phyloP scores from a whole-genome alignment of 2,329 filamentous ascomycete genomes.

The Saccharata proteae region DNA sequence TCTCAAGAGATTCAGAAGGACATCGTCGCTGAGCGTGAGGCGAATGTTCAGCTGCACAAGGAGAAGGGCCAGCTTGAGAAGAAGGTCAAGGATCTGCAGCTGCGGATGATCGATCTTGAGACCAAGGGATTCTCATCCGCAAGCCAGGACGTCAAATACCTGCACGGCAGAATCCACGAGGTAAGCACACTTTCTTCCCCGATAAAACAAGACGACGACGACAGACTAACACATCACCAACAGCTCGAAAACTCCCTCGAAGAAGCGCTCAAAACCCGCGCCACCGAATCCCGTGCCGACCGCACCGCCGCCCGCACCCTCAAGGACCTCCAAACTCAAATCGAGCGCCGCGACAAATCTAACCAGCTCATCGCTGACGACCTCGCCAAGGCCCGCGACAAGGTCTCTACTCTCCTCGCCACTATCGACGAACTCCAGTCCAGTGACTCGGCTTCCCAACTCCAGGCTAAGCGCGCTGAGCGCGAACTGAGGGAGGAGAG shows the following conservation, averaged over 20 bases:
- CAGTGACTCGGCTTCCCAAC: constrained; percentile 68
- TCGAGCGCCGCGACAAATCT: constrained; percentile 86
- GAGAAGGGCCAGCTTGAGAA: constrained; percentile 87
- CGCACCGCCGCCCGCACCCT: constrained; percentile 90
- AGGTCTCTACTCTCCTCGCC: constrained; percentile 75
- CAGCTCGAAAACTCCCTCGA: constrained; percentile 84
- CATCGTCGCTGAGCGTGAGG: constrained; percentile 73
- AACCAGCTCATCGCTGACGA: constrained; percentile 73
- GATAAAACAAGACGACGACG: not conserved
- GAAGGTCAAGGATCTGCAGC: constrained; percentile 76
- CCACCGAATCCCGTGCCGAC: constrained; percentile 71
- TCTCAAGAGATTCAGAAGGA: constrained; percentile 87
- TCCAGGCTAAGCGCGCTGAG: constrained; percentile 74
- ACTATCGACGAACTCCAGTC: constrained; percentile 92
- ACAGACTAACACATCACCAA: constrained; percentile 1
- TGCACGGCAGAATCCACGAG: constrained; percentile 91
- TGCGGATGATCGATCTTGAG: constrained; percentile 83
- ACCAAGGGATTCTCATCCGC: constrained; percentile 93
- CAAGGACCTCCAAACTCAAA: constrained; percentile 82
- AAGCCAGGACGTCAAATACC: constrained; percentile 88
- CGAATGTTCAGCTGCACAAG: constrained; percentile 68
- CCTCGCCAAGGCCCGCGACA: constrained; percentile 73
- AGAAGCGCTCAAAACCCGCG: constrained; percentile 65
- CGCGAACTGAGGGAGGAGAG: constrained; percentile 80
- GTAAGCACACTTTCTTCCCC: constrained; percentile 40